Base-by-base conservation (phyloP, 192 early-diverging fungal species). In the Backusella westeae region DNA sequence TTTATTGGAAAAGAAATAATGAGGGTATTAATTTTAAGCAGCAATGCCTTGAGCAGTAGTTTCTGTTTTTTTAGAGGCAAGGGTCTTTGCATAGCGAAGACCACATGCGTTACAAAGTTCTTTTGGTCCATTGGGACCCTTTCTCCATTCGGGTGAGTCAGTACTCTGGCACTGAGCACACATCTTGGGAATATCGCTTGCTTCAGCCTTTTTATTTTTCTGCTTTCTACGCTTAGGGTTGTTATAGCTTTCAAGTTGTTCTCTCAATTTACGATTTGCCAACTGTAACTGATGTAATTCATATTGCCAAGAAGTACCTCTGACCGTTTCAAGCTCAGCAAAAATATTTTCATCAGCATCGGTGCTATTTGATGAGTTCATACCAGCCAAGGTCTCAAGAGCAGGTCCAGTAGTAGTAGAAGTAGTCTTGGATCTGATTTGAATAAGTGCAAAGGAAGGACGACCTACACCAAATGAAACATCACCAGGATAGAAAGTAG, bases 71-170 rank as follows among this genome's bases (percentile, higher is more conserved):
- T 78, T 73, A 34, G 72, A 36, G 42, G 78, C 69, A 29, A 79
- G 21, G 4, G 69, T 53, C 23, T 86, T 85, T 76, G 86, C 83
- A 81, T 87, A 90, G 3, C 87, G 87, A 26, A 90, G 80, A 9
- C 89, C 89, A 72, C 89, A 90, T 39, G 89, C 89, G 80, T 90
- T 90, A 74, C 89, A 90, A 49, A 90, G 77, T 10, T 88, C 88
- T 76, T 90, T 90, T 42, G 89, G 85, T 9, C 89, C 89, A 49
- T 87, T 86, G 15, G 89, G 89, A 0, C 89, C 89, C 42, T 84
- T 84, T 34, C 89, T 82, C 85, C 84, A 79, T 65, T 79, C 78
- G 6, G 78, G 74, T 53, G 78, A 79, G 53, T 79, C 78, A 4
- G 35, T 69, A 29, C 73, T 52, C 44, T 79, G 73, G 23, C 78